Conservation (phyloP, 2,329 filamentous ascomycete genomes). For the Ophiostoma novo-ulmi region DNA sequence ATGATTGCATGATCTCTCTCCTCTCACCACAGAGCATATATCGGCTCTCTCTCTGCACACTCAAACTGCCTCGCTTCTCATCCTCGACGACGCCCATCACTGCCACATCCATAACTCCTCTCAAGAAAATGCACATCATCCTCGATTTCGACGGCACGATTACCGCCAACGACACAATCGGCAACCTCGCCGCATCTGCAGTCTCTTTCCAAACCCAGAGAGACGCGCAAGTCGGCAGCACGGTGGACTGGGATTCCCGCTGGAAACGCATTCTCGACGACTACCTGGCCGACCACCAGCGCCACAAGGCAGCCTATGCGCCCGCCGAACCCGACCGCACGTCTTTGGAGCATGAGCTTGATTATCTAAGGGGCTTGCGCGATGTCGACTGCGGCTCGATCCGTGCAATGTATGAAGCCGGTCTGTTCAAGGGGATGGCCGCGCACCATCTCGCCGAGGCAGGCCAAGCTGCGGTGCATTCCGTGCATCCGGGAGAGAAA, state of each 20-base stretch:
- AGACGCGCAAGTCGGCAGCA: slow-evolving; percentile 18
- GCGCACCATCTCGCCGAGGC: slow-evolving; percentile 35
- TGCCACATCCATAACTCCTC: background rate
- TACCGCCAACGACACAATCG: slow-evolving; percentile 50
- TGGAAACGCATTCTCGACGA: slow-evolving; percentile 45
- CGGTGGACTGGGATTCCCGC: slow-evolving; percentile 33
- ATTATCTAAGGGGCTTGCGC: slow-evolving; percentile 42
- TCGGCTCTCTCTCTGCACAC: background rate
- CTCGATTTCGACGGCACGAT: slow-evolving; percentile 59
- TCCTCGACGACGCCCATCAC: background rate
- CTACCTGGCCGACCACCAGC: slow-evolving; percentile 44
- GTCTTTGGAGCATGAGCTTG: slow-evolving; percentile 38
- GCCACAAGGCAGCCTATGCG: slow-evolving; percentile 31
- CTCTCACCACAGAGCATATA: background rate
- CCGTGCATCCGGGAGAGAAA: background rate
- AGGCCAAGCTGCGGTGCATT: slow-evolving; percentile 30
- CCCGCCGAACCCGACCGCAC: slow-evolving; percentile 35
- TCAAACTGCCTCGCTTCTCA: background rate
- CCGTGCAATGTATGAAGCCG: slow-evolving; percentile 39
- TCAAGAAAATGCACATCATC: slow-evolving; percentile 41
- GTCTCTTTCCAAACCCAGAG: slow-evolving; percentile 34
- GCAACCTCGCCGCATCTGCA: slow-evolving; percentile 42
- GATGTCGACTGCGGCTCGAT: slow-evolving; percentile 45
- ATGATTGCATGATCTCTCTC: background rate
- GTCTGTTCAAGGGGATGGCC: slow-evolving; percentile 42